Conservation (phyloP, 2,329 filamentous ascomycete species). For the Diplodia seriata region DNA sequence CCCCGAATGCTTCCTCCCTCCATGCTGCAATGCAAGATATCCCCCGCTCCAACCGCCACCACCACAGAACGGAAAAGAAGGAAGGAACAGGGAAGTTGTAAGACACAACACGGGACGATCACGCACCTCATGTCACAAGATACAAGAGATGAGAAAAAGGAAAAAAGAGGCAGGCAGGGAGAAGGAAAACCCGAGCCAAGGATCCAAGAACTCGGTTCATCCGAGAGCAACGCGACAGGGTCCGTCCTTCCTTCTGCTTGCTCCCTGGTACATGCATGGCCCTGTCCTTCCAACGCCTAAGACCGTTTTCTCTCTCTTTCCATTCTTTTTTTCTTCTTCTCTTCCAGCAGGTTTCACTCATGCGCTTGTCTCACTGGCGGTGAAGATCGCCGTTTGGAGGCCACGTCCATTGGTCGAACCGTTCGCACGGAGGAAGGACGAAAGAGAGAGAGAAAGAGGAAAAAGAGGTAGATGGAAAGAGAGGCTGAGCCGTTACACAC, state of each 20-base stretch:
- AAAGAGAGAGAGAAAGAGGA: too few relatives aligned
- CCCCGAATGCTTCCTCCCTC: too few relatives aligned
- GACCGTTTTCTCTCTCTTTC: too few relatives aligned
- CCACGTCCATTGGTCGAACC: too few relatives aligned
- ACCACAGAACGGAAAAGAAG: not conserved
- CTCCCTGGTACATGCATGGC: not conserved
- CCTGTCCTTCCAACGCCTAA: not conserved
- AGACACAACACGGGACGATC: constrained; percentile 2
- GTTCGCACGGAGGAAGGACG: too few relatives aligned
- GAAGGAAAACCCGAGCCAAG: not conserved
- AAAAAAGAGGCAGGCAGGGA: not conserved
- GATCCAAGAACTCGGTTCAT: not conserved
- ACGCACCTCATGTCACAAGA: not conserved
- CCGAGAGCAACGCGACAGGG: not conserved
- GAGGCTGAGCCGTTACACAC: too few relatives aligned
- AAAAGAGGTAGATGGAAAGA: too few relatives aligned
- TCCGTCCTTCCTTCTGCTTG: not conserved
- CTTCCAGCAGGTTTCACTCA: too few relatives aligned
- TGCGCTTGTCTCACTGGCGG: too few relatives aligned
- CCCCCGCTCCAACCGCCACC: not conserved
- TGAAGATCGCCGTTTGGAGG: too few relatives aligned
- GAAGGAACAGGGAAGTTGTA: not conserved
- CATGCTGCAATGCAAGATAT: not conserved
- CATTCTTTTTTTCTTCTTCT: too few relatives aligned
- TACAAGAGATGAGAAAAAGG: not conserved